These are phyloP conservation scores for Dalbergia cultrata DNA, from an alignment of 306 rosid genomes.

Conservation along the genomic window DNA sequence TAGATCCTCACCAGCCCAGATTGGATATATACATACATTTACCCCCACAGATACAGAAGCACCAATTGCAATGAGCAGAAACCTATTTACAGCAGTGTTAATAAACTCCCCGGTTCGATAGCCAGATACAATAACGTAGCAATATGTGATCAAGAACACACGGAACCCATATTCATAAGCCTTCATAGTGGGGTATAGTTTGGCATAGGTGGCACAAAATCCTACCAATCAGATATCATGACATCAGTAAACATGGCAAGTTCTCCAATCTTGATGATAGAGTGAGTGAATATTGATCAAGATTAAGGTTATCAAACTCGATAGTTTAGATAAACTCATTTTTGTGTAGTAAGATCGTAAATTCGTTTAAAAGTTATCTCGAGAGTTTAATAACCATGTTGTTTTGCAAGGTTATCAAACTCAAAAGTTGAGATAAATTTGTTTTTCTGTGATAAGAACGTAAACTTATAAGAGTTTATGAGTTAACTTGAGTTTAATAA, in stretches of 20 bases:
- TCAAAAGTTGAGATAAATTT: too few species aligned
- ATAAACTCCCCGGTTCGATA: constrained; percentile 82
- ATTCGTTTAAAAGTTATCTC: too few species aligned
- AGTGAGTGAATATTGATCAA: background rate
- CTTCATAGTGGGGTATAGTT: constrained; percentile 85
- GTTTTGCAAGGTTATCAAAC: too few species aligned
- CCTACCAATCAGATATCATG: constrained; percentile 58
- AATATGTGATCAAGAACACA: constrained; percentile 95
- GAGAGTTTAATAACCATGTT: too few species aligned
- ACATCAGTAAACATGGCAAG: constrained; percentile 45
- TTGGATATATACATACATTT: constrained; percentile 84
- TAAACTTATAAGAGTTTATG: too few species aligned
- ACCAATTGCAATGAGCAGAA: constrained; percentile 90
- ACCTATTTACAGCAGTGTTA: constrained; percentile 71
- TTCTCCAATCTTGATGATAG: background rate
- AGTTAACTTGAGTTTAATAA: too few species aligned
- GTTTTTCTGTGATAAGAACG: too few species aligned
- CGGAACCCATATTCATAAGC: constrained; percentile 96
- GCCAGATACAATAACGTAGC: constrained; percentile 88
- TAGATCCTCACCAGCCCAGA: constrained; percentile 99
- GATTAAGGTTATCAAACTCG: too few species aligned
- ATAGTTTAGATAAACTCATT: too few species aligned
- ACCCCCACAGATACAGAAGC: constrained; percentile 88
- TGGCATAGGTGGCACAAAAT: constrained; percentile 84
- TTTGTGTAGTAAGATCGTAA: too few species aligned